A percentile compares a stretch with the other conserved stretches of the same genome.
Conservation (phyloP, 805 yeast species). For the Candida boidinii region DNA sequence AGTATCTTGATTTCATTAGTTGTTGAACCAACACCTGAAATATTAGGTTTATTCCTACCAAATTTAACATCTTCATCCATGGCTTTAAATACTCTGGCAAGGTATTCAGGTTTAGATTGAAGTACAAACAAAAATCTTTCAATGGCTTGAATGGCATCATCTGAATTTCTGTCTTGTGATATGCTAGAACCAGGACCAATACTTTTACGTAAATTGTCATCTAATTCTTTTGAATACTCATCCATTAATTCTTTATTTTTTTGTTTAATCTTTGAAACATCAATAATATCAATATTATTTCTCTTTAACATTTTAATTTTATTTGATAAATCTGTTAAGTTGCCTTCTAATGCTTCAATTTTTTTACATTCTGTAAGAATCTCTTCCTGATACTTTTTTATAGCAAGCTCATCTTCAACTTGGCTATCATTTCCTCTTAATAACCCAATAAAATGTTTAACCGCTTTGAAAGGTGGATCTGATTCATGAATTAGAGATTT, state of each 20-base stretch:
- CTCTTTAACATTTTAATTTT: slow-evolving; percentile 72
- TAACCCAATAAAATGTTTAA: slow-evolving; percentile 67
- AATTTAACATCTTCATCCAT: too few relatives aligned
- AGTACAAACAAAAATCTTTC: slow-evolving; percentile 74
- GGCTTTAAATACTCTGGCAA: slow-evolving; percentile 41
- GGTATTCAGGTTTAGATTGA: slow-evolving; percentile 75
- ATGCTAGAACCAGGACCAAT: slow-evolving; percentile 5
- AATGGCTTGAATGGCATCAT: slow-evolving; percentile 28
- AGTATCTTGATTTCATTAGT: too few relatives aligned
- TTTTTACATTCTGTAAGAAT: slow-evolving; percentile 62
- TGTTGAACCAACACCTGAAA: slow-evolving; percentile 48
- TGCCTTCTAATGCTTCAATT: slow-evolving; percentile 65
- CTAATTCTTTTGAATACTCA: slow-evolving; percentile 17
- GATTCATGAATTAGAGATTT: slow-evolving; percentile 56
- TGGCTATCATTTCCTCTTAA: slow-evolving; percentile 53
- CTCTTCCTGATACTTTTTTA: slow-evolving; percentile 58
- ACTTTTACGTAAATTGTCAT: slow-evolving; percentile 15
- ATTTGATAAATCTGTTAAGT: slow-evolving; percentile 67
- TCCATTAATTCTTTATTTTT: slow-evolving; percentile 26
- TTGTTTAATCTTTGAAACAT: slow-evolving; percentile 33
- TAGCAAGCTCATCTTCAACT: slow-evolving; percentile 60
- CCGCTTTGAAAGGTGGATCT: slow-evolving; percentile 72
- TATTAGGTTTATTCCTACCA: slow-evolving; percentile 17
- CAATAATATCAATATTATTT: slow-evolving; percentile 73
- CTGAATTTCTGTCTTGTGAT: not conserved